Evolutionary conservation across 441 rosid genomes (phyloP).

Genomic region (Populus trichocarpa): DNA sequence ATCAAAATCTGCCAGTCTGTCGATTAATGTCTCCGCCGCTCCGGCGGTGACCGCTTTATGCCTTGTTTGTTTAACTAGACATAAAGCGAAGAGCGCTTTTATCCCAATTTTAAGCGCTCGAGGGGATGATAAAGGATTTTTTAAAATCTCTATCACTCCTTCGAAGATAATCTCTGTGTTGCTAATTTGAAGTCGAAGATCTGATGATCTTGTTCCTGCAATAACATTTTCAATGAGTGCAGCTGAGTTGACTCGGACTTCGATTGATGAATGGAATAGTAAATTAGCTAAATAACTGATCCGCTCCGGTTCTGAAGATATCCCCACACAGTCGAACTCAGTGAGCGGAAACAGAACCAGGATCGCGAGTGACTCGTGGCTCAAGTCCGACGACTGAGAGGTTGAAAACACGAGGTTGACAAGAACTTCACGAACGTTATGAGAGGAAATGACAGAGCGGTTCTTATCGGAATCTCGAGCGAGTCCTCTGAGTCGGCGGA

Average conservation of each 20-base stretch:
- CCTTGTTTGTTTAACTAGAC: constrained; percentile 63
- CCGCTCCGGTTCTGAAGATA: constrained; percentile 46
- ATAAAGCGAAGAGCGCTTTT: constrained; percentile 67
- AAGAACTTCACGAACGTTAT: constrained; percentile 42
- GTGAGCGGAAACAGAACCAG: constrained; percentile 61
- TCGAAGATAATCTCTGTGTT: constrained; percentile 50
- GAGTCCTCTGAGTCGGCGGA: constrained; percentile 69
- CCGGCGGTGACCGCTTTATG: constrained; percentile 71
- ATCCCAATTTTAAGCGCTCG: constrained; percentile 68
- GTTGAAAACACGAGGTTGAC: constrained; percentile 37
- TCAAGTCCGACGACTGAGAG: constrained; percentile 43
- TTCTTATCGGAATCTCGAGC: constrained; percentile 85
- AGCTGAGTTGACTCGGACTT: constrained; percentile 77
- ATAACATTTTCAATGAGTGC: constrained; percentile 64
- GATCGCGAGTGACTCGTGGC: constrained; percentile 57
- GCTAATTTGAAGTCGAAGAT: constrained; percentile 49
- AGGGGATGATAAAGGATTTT: constrained; percentile 40
- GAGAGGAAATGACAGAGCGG: constrained; percentile 57
- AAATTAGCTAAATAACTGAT: constrained; percentile 43
- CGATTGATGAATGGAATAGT: constrained; percentile 54
- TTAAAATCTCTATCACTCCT: constrained; percentile 56
- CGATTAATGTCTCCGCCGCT: constrained; percentile 57
- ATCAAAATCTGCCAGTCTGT: constrained; percentile 64
- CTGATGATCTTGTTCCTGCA: constrained; percentile 60
- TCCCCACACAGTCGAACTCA: constrained; percentile 50